Base-by-base conservation (phyloP, 1,139 yeast species). In the Pichia sp. region DNA sequence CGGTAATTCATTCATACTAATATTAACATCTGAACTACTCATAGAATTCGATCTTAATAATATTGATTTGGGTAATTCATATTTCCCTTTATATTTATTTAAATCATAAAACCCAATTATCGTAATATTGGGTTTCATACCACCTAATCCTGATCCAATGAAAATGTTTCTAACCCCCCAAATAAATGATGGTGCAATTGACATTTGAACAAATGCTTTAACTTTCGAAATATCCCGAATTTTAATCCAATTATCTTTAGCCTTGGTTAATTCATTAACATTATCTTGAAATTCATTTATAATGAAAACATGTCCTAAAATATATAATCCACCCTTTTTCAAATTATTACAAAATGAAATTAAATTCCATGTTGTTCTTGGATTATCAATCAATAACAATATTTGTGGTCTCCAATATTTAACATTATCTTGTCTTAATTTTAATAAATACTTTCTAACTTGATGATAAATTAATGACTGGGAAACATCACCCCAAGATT, bases 371-470 rank as follows among this genome's bases (percentile, higher is more conserved):
- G 91, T 80, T 0, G 95, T 81, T 55, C 96, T 72, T 0, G 99
- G 98, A 61, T 89, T 87, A 62, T 93, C 98, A 46, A 91, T 93
- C 38, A 93, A 72, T 36, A 93, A 69, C 53, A 93, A 72, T 39
- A 93, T 86, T 67, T 93, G 99, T 0, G 99, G 99, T 59, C 99
- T 76, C 99, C 99, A 93, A 65, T 89, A 91, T 68, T 93, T 93
- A 48, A 93, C 96, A 66, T 93, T 95, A 62, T 93, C 96, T 59
- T 89, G 88, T 56, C 89, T 80, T 46, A 93, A 74, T 50, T 96
- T 74, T 51, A 90, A 71, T 46, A 93, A 73, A 64, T 93, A 93
- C 65, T 93, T 93, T 57, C 99, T 75, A 5, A 93, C 98, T 68
- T 93, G 99, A 65, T 93, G 99, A 67, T 93, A 93, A 50, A 93